These are phyloP conservation scores for Termitomyces sp. DNA, from an alignment of 768 basidiomycete species.

Conservation along the genomic window DNA sequence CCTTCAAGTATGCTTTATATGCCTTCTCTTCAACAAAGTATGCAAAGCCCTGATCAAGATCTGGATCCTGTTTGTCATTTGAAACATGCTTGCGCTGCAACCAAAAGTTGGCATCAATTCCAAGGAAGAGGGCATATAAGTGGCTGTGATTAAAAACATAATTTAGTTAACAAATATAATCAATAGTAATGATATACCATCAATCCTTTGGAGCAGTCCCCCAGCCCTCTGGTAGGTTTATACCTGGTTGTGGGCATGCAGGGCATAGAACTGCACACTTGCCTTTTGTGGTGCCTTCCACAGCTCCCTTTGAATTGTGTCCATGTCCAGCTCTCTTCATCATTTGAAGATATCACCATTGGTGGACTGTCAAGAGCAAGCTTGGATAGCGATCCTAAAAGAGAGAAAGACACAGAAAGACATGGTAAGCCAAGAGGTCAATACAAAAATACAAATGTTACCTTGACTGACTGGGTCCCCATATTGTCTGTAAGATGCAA, in stretches of 20 bases:
- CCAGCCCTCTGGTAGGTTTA: slow-evolving; percentile 22
- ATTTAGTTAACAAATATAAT: no score
- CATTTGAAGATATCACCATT: slow-evolving; percentile 14
- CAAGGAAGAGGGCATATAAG: slow-evolving; percentile 22
- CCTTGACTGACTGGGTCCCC: background rate
- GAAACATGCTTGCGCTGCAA: slow-evolving; percentile 25
- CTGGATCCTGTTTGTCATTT: slow-evolving; percentile 20
- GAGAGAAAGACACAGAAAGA: no score
- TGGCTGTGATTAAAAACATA: no score
- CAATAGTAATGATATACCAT: slow-evolving; percentile 11
- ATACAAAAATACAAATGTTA: no score
- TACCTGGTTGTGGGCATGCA: slow-evolving; percentile 24
- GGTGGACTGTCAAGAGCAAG: slow-evolving; percentile 2
- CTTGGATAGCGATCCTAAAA: slow-evolving; percentile 13
- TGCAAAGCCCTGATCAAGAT: slow-evolving; percentile 20
- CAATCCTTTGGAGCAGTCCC: slow-evolving; percentile 7
- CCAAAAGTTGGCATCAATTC: no score
- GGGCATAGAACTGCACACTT: slow-evolving; percentile 21
- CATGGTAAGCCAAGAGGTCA: no score
- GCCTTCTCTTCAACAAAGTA: slow-evolving; percentile 22
- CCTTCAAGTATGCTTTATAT: slow-evolving; percentile 20
- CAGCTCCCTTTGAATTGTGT: slow-evolving; percentile 7
- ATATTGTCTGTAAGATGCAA: background rate
- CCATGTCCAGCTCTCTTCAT: slow-evolving; percentile 13
- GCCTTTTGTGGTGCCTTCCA: slow-evolving; percentile 10